phyloP scores from a whole-genome alignment of 768 basidiomycete species.

The Inosperma sp. region DNA sequence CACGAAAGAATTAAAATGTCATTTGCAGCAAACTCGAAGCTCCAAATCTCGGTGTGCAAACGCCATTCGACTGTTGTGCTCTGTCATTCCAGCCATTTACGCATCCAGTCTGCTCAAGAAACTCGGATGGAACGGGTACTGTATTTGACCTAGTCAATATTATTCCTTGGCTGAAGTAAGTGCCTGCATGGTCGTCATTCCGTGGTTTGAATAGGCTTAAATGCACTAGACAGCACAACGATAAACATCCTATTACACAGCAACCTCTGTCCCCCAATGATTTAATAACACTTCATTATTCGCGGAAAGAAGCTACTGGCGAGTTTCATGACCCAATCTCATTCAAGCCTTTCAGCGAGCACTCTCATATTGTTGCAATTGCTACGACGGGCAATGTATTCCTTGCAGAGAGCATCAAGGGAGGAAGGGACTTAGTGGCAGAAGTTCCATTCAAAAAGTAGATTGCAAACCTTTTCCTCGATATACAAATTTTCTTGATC shows the following conservation, averaged over 20 bases:
- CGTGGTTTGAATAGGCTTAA: conserved; percentile 4
- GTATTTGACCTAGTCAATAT: conserved; percentile 93
- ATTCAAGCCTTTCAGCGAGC: conserved; percentile 95
- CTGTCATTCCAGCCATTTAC: conserved; percentile 86
- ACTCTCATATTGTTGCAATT: conserved; percentile 91
- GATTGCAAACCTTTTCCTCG: conserved; percentile 15
- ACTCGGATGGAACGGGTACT: conserved; percentile 69
- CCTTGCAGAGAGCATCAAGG: conserved; percentile 84
- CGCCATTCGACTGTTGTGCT: conserved; percentile 89
- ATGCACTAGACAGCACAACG: conserved; percentile 66
- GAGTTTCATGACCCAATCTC: conserved; percentile 95
- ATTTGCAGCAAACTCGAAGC: conserved; percentile 59
- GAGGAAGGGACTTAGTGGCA: conserved; percentile 78
- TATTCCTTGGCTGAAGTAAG: conserved; percentile 90
- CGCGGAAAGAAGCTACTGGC: conserved; percentile 74
- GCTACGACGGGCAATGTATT: conserved; percentile 91
- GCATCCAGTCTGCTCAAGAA: conserved; percentile 84
- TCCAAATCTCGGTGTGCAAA: conserved; percentile 57
- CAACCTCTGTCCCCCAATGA: conserved; percentile 65
- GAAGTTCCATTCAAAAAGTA: conserved; percentile 86
- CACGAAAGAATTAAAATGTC: conserved; percentile 7
- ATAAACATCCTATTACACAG: conserved; percentile 74
- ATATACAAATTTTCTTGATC: conserved; percentile 7
- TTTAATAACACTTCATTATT: conserved; percentile 76
- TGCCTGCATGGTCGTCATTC: conserved; percentile 12